Percentiles rank a stretch among this genome's conserved stretches.
Evolutionary conservation across 2,329 filamentous ascomycete genomes (phyloP).

Genomic region (Aspergillus sp.): DNA sequence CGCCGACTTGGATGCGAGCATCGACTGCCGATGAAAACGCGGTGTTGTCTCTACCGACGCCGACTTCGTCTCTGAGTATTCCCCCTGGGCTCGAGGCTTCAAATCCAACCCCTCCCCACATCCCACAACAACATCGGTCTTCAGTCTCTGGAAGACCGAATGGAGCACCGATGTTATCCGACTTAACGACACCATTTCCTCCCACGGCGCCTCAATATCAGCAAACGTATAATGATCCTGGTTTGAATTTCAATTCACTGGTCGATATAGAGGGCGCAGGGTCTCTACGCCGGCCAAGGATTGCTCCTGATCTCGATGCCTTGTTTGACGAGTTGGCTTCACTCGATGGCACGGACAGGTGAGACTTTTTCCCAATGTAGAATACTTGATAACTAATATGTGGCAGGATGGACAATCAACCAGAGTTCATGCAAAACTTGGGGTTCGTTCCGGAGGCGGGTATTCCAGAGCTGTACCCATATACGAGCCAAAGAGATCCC

Average conservation of each 20-base stretch:
- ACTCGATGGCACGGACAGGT: constrained; percentile 54
- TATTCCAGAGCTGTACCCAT: constrained; percentile 38
- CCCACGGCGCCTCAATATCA: constrained; percentile 25
- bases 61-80: constrained; percentile 28
- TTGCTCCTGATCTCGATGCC: constrained; percentile 46
- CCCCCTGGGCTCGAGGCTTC: constrained; percentile 21
- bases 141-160: constrained; percentile 22
- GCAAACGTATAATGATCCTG: constrained; percentile 27
- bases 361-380: neutral
- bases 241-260: constrained; percentile 26
- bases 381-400: neutral
- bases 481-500: constrained; percentile 34
- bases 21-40: constrained; percentile 25
- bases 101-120: constrained; percentile 18
- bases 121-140: constrained; percentile 13
- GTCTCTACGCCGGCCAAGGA: constrained; percentile 27
- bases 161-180: constrained; percentile 21
- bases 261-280: constrained; percentile 33
- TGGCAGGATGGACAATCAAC: constrained; percentile 34
- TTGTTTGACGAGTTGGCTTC: constrained; percentile 60
- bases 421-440: constrained; percentile 41
- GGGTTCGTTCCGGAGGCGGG: constrained; percentile 38
- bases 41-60: constrained; percentile 28
- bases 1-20: constrained; percentile 30
- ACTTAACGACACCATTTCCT: constrained; percentile 25